phyloP scores from a whole-genome alignment of 1,284 basidiomycete species.

The Trichosporon coremiiforme region DNA sequence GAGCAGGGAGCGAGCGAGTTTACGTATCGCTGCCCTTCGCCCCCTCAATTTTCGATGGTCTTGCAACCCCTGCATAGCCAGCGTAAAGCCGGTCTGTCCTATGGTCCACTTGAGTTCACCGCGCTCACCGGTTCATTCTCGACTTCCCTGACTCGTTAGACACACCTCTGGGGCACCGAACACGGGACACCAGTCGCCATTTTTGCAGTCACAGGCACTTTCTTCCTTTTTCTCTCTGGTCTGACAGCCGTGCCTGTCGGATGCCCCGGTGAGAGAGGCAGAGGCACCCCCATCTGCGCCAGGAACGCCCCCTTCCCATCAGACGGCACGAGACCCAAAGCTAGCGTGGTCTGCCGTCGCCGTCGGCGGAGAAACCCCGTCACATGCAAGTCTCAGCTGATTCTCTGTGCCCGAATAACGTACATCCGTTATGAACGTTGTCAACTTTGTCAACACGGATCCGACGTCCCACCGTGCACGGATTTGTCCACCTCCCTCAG shows the following conservation, averaged over 20 bases:
- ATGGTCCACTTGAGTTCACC: neutral
- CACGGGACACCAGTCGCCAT: neutral
- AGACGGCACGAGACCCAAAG: neutral
- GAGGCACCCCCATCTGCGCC: neutral
- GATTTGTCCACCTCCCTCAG: neutral
- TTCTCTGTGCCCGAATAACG: conserved; percentile 15
- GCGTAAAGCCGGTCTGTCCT: neutral
- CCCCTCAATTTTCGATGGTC: neutral
- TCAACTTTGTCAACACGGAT: neutral
- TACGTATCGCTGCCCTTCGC: neutral
- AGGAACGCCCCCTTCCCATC: neutral
- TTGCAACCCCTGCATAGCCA: too few species aligned
- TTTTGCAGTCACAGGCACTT: conserved; percentile 6
- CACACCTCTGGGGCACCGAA: conserved; percentile 15
- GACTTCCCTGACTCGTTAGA: neutral
- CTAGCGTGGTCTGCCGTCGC: neutral
- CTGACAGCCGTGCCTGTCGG: too few species aligned
- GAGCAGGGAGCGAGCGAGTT: neutral
- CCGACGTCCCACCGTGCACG: conserved; percentile 10
- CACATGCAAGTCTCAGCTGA: conserved; percentile 19
- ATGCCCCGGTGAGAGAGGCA: too few species aligned
- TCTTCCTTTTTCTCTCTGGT: neutral
- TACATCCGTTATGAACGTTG: conserved; percentile 2
- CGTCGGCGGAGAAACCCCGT: conserved; percentile 18
- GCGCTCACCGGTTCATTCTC: neutral